Evolutionary conservation across 345 rosid genomes (phyloP).

Genomic region (Eutrema japonicum): DNA sequence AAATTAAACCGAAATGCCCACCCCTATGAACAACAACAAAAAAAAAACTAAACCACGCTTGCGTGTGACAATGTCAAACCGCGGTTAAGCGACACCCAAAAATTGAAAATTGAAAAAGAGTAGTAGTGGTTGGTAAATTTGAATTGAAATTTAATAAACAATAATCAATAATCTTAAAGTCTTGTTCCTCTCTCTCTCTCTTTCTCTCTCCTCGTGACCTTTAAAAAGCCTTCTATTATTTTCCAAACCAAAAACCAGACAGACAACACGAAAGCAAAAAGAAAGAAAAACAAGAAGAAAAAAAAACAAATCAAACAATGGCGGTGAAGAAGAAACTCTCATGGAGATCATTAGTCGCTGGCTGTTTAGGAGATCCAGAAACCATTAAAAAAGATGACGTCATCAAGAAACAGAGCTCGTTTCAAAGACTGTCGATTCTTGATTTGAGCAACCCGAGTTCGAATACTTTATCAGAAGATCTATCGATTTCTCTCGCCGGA

Average conservation of each 20-base stretch:
- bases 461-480: slow-evolving; percentile 61
- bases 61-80: slow-evolving; percentile 31
- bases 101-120: slow-evolving; percentile 7
- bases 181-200: neutral
- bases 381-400: slow-evolving; percentile 41
- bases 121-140: slow-evolving; percentile 35
- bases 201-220: slow-evolving; percentile 30
- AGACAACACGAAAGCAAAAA: slow-evolving; percentile 15
- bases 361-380: slow-evolving; percentile 54
- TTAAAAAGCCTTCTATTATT: slow-evolving; percentile 19
- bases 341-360: slow-evolving; percentile 58
- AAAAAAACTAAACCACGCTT: neutral
- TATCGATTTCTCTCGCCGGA: slow-evolving; percentile 78
- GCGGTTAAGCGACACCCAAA: slow-evolving; percentile 26
- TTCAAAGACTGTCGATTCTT: slow-evolving; percentile 57
- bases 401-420: slow-evolving; percentile 59
- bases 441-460: slow-evolving; percentile 79
- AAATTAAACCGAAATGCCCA: too few relatives aligned
- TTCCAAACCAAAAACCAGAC: slow-evolving; percentile 6
- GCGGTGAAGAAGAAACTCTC: slow-evolving; percentile 54
- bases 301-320: slow-evolving; percentile 42
- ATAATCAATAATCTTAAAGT: slow-evolving; percentile 19
- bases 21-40: too few relatives aligned
- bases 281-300: neutral
- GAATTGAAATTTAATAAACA: slow-evolving; percentile 19